A percentile compares a stretch with the other conserved stretches of the same genome.
Conservation (phyloP, 1,284 basidiomycete species). For the Moesziomyces globuligerus region DNA sequence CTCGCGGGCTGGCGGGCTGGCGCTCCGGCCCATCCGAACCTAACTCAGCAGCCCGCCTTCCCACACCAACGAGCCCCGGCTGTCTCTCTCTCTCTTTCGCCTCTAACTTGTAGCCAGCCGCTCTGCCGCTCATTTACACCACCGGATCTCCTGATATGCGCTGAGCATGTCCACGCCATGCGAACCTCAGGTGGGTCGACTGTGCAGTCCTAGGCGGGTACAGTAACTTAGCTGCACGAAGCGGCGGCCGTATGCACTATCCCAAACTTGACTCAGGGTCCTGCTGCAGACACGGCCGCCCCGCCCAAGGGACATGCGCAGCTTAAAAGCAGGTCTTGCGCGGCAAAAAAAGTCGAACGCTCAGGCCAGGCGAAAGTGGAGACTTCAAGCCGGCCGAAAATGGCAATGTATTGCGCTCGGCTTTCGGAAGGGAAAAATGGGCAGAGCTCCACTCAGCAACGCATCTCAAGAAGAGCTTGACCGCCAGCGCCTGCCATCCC, state of each 20-base stretch:
- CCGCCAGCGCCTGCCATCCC: background rate
- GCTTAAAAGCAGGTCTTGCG: background rate
- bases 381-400: slow-evolving; percentile 22
- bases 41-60: too few species aligned
- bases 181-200: background rate
- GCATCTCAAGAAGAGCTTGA: background rate
- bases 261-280: slow-evolving; percentile 22
- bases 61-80: too few species aligned
- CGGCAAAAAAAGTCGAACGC: background rate
- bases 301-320: too few species aligned
- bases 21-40: background rate
- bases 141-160: too few species aligned
- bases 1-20: too few species aligned
- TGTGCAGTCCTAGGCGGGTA: too few species aligned
- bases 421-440: slow-evolving; percentile 12
- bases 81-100: background rate
- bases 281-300: too few species aligned
- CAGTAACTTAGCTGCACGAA: background rate
- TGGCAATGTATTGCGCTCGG: slow-evolving; percentile 8
- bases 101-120: too few species aligned
- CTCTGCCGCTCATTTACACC: too few species aligned
- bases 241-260: background rate
- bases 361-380: slow-evolving; percentile 13
- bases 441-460: background rate
- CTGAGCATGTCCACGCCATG: too few species aligned